Base-by-base conservation (phyloP, 495 filamentous ascomycete genomes). In the Hypoxylon lienhwacheense region DNA sequence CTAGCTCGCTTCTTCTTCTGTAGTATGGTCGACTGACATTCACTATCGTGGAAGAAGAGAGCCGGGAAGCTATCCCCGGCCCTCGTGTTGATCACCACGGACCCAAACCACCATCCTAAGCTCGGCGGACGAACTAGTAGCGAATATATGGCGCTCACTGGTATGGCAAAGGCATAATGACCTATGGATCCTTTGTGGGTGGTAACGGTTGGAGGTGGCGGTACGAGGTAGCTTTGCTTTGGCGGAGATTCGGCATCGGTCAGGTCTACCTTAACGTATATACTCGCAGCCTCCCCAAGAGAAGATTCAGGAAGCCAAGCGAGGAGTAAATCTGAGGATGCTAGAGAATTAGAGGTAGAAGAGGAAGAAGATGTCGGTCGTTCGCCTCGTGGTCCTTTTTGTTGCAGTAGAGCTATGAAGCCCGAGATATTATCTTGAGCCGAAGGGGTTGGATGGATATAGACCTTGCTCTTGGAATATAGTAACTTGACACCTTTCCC, bases 401-500 rank as follows among this genome's bases (percentile, higher is more conserved):
- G 95, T 68, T 97, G 90, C 20, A 98, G 76, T 2, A 98, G 80
- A 20, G 93, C 93, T 53, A 98, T 87, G 62, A 95, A 98, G 15
- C 93, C 93, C n/a, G 89, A 76, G 55, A 98, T 92, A 55, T 98
- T 98, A 71, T 98, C 95, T 75, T 89, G 93, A 5, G 92, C 78
- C 1, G 90, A 93, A 0, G 95, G 86, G 0, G 90, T 91, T 0
- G 95, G 93, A 70, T 98, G 93, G n/a, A 98, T 84, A 66, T 97
- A 98, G 66, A 98, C 92, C 77, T 98, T 98, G 85, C 91, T 96
- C 72, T 98, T 98, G 17, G 90, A 91, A 63, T 85, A 97, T 19
- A 98, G 74, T n/a, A 98, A 76, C 74, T 97, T 98, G 32, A 98
- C 95, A 4, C 93, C 92, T 52, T 84, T 81, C 1, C 88, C 86